Evolutionary conservation across 371 early-diverging fungal genomes (phyloP).

Genomic region (Capniomyces stellatus): DNA sequence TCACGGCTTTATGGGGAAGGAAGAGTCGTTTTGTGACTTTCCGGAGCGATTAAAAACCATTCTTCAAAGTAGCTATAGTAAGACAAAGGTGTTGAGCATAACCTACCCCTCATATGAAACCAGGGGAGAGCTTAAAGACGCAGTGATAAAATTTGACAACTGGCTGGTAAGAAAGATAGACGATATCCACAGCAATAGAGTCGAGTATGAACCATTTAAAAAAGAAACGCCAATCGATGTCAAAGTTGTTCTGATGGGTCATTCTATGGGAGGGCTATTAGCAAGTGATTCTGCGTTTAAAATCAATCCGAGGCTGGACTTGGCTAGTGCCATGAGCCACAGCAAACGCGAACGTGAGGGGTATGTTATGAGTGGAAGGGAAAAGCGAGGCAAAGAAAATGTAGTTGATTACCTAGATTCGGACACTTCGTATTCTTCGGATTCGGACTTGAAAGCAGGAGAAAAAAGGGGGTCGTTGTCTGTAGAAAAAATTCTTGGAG

Average conservation of each 20-base stretch:
- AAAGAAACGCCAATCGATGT: neutral
- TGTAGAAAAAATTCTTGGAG: neutral
- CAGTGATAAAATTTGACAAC: neutral
- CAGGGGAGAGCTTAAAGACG: neutral
- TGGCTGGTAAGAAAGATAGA: neutral
- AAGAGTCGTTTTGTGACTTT: slow-evolving; percentile 4
- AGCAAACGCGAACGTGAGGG: neutral
- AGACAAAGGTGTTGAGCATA: neutral
- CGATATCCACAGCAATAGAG: neutral
- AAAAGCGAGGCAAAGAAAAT: neutral
- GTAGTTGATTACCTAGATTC: neutral
- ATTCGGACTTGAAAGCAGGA: neutral
- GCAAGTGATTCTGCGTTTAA: neutral
- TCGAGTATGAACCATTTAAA: too few relatives aligned
- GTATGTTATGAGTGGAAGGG: neutral
- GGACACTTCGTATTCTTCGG: neutral
- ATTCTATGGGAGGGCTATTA: slow-evolving; percentile 4
- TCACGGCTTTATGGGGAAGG: slow-evolving; percentile 5
- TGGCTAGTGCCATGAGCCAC: neutral
- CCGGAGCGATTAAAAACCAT: neutral
- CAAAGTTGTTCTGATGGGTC: neutral
- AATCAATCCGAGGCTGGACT: neutral
- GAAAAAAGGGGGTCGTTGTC: neutral
- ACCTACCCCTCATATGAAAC: slow-evolving; percentile 4
- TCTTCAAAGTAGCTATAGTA: neutral